Conservation (phyloP, 352 stramenopile genomes). For the Phytophthora agathidicida region DNA sequence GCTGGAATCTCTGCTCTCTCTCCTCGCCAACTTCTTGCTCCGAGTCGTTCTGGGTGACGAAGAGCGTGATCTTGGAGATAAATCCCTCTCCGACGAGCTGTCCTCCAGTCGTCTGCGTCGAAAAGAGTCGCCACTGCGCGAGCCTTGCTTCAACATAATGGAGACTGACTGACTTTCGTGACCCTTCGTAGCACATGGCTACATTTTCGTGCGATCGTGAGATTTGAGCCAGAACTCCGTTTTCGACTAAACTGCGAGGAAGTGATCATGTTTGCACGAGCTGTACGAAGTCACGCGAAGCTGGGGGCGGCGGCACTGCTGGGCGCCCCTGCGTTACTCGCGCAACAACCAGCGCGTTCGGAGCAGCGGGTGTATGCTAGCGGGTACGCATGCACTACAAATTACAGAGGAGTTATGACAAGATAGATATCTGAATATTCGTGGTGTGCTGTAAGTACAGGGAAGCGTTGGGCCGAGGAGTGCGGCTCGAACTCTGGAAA, state of each 20-base stretch:
- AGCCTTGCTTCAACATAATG: slow-evolving; percentile 24
- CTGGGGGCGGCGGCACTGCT: slow-evolving; percentile 44
- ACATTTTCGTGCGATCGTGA: slow-evolving; percentile 20
- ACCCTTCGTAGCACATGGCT: slow-evolving; percentile 28
- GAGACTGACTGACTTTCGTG: neutral
- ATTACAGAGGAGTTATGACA: neutral
- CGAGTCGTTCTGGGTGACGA: slow-evolving; percentile 4
- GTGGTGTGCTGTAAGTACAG: slow-evolving; percentile 34
- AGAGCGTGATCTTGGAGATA: slow-evolving; percentile 1
- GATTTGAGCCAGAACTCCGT: slow-evolving; percentile 7
- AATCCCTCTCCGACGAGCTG: slow-evolving; percentile 15
- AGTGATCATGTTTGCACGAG: slow-evolving; percentile 50
- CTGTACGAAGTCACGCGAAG: slow-evolving; percentile 38
- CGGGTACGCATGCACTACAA: slow-evolving; percentile 40
- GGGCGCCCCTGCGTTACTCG: slow-evolving; percentile 40
- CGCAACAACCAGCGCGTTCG: slow-evolving; percentile 30
- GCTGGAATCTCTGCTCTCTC: slow-evolving; percentile 9
- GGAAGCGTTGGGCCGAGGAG: slow-evolving; percentile 75
- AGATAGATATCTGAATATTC: slow-evolving; percentile 11
- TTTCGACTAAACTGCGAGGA: slow-evolving; percentile 9
- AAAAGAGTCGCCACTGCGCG: slow-evolving; percentile 1
- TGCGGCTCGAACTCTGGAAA: slow-evolving; percentile 88
- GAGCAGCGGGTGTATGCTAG: slow-evolving; percentile 77
- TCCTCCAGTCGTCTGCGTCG: slow-evolving; percentile 2
- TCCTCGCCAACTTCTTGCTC: slow-evolving; percentile 8